Evolutionary conservation across 31 red algal genomes (phyloP), one percentile per base, ranked within the genome.

Genomic region (Odonthalia washingtoniensis): DNA sequence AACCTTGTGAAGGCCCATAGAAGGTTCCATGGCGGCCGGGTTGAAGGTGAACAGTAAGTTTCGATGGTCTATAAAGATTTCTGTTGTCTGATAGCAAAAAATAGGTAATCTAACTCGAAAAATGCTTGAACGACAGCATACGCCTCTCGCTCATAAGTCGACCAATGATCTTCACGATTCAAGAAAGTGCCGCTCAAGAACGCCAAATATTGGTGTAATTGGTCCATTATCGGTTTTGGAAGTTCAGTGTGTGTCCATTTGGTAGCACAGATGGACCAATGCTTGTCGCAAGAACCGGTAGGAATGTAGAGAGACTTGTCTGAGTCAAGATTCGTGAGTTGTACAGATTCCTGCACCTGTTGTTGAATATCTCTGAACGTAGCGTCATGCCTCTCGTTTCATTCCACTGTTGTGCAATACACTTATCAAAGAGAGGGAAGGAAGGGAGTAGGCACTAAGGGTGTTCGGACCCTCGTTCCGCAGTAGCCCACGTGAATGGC

Each of bases 231-330:
- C 30, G 82, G 67, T 67, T 72, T 85, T 4, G 65, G 21, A 1
- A 74, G 74, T 40, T 74, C 82, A 4, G 36, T 3, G 5, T 3
- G 33, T 9, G 28, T 18, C 17, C 14, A 74, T 69, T 87, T 72
- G 3, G 74, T 78, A 2, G 74, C 53, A 28, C 4, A 62, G 14
- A 65, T 40, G 36, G 73, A 40, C 74, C 84, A 87, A 46, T 87
- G 74, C 27, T 64, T 63, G 74, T 87, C 73, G 17, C 57, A 87
- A 6, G 84, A 72, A 44, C 64, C 74, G 35, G 84, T 87, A n/a
- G 63, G 52, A 5, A 78, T 6, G 17, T 74, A 78, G 46, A 77
- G 28, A 1, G 14, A 12, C 40, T 74, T 30, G 5, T 57, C 43
- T 4, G 24, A 18, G 4, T 85, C 43, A 3, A 36, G 82, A 45